Evolutionary conservation across 1,139 yeast genomes (phyloP).

Genomic region (Kodamaea fungicola): DNA sequence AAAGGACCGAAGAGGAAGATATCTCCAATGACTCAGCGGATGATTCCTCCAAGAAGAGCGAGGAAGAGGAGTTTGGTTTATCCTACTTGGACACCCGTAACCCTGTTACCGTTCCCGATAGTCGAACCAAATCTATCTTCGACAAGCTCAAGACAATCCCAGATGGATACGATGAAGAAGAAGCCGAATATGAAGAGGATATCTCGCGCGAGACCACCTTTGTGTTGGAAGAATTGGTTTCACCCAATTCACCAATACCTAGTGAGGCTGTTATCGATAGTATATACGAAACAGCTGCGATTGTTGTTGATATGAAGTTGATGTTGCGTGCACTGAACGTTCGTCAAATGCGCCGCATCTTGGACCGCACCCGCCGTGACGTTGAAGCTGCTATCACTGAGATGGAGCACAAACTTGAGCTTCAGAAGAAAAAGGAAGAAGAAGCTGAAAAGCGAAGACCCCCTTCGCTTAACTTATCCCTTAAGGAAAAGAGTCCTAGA

Average conservation of each 20-base stretch:
- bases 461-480: not conserved
- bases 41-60: slow-evolving; percentile 20
- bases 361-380: slow-evolving; percentile 34
- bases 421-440: slow-evolving; percentile 6
- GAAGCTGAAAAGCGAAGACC: not conserved
- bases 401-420: slow-evolving; percentile 16
- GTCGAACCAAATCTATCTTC: slow-evolving; percentile 36
- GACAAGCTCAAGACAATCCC: slow-evolving; percentile 18
- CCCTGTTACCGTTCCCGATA: slow-evolving; percentile 19
- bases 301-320: slow-evolving; percentile 61
- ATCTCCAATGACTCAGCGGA: slow-evolving; percentile 16
- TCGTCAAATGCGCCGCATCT: slow-evolving; percentile 49
- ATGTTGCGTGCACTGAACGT: slow-evolving; percentile 61
- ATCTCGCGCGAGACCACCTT: slow-evolving; percentile 17
- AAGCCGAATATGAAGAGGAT: slow-evolving; percentile 11
- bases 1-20: slow-evolving; percentile 4
- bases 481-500: not conserved
- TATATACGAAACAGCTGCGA: slow-evolving; percentile 56
- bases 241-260: slow-evolving; percentile 52
- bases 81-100: slow-evolving; percentile 26
- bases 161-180: slow-evolving; percentile 8
- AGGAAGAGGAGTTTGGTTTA: slow-evolving; percentile 25
- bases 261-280: slow-evolving; percentile 52
- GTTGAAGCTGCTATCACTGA: slow-evolving; percentile 19
- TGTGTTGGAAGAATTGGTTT: slow-evolving; percentile 52